Evolutionary conservation across 306 rosid genomes (phyloP).

Genomic region (Gleditsia sinensis): DNA sequence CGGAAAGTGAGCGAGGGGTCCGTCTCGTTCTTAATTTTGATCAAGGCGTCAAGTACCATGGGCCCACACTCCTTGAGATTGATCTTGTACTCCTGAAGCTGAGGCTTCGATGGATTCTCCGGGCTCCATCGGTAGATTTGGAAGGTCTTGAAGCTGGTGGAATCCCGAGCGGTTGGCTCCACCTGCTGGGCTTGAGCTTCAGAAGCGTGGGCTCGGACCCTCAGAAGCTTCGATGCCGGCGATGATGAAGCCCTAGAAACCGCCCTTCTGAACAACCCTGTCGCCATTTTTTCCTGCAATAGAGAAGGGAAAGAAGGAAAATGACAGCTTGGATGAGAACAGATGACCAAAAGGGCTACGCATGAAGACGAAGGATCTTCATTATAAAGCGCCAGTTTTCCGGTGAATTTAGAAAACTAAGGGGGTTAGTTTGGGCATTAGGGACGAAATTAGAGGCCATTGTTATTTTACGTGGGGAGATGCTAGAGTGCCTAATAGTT

Average conservation of each 20-base stretch:
- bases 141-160: constrained; percentile 57
- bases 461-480: constrained; percentile 27
- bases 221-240: constrained; percentile 38
- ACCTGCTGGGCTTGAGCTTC: constrained; percentile 63
- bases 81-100: constrained; percentile 71
- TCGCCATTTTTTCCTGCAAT: constrained; percentile 59
- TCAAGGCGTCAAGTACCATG: constrained; percentile 93
- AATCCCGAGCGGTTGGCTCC: constrained; percentile 42
- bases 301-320: not conserved
- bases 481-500: not conserved
- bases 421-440: constrained; percentile 33
- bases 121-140: constrained; percentile 97
- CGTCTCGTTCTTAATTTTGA: constrained; percentile 91
- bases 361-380: not conserved
- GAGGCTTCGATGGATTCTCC: constrained; percentile 71
- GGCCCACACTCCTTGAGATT: constrained; percentile 96
- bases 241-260: constrained; percentile 46
- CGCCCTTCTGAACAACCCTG: constrained; percentile 54
- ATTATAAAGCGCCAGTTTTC: not conserved
- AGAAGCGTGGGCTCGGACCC: constrained; percentile 61
- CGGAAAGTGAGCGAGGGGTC: constrained; percentile 86
- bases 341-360: constrained; percentile 36
- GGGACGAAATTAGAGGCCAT: not conserved
- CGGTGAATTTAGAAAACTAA: not conserved
- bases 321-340: not conserved